Base-by-base conservation (phyloP, 495 filamentous ascomycete species). In the Astrothelium subdiscretum region DNA sequence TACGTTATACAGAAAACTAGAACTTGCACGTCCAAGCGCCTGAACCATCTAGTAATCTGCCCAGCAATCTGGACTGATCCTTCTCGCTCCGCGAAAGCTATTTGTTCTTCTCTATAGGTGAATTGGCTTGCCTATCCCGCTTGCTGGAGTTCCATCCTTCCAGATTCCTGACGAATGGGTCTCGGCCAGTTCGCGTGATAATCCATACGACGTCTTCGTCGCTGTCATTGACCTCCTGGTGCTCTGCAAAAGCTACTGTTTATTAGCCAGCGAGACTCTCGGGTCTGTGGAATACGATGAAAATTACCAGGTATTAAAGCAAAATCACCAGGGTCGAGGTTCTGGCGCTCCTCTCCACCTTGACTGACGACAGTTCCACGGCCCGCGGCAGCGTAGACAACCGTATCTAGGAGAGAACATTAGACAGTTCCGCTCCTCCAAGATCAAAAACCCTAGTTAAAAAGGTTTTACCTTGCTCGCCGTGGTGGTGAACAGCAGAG, bases 161-260 rank as follows among this genome's bases (percentile, higher is more conserved):
- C 24, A 87, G 66, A 66, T 84, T 81, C 58, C 80, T 79, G 15
- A 85, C 82, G 2, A 81, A 74, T 1, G 83, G 84, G 57, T 74
- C 71, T 3, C 77, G 66, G 12, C 85, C 85, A 69, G 79, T 81
- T 18, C 83, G 75, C 10, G 79, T 82, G 43, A 87, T 76, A 20
- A 86, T 78, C 81, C 83, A 85, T 31, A 78, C 75, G 13, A 85
- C 69, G 22, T 85, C 81, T 27, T 77, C 77, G 29, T 82, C 79
- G 12, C 77, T 75, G 27, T 87, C 81, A 68, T 88, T 87, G n/a
- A 85, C 71, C 67, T 80, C 79, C 67, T 87, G 85, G 70, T 88
- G 83, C 67, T 87, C 84, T 0, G 80, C 81, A 74, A 77, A 86
- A 0, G 85, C 78, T 54, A 20, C 2, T 29, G 24, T 6, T 26